Base-by-base conservation (phyloP, 2,329 filamentous ascomycete species). In the Penicillium sp. region DNA sequence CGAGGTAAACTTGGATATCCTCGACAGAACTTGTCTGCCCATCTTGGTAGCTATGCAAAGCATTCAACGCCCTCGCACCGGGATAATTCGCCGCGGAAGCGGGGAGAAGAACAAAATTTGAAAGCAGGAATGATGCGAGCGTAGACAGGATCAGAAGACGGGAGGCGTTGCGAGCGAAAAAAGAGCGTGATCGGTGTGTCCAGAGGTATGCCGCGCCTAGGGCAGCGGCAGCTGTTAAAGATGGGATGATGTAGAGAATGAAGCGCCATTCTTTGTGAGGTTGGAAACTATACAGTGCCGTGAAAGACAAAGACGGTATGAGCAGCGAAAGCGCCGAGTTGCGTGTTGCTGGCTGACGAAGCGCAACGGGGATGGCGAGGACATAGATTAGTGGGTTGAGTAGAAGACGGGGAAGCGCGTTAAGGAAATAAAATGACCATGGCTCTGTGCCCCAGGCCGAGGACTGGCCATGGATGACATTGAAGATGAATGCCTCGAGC, bases 221-320 rank as follows among this genome's bases (percentile, higher is more conserved):
- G 3, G 91, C 88, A 0, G 92, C 88, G 3, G 88, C 84, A 11
- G 88, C 89, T 0, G 93, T 96, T 29, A 98, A 78, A 0, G 88
- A 82, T 0, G 95, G 95, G 25, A 96, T 82, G 52, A 86, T 83
- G 76, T 98, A 98, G 67, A 98, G 87, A 65, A 99, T 88, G 80
- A 99, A 99, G 19, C 95, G 90, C 72, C 92, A 90, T 77, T 99
- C 95, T 73, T 99, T 99, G 78, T 99, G 95, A 0, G 93, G 93
- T 60, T 96, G 89, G 50, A 92, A 67, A 62, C 92, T 96, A 80
- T 96, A 98, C 44, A 96, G 74, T 4, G 83, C 83, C 21, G 96
- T 81, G 73, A 93, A 99, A 29, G 84, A 74, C 1, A 96, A 63
- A 10, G 85, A 83, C 0, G 95, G 92, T 2, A 88, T 66, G 4